Conservation (phyloP, 2,329 filamentous ascomycete genomes). For the Claviceps pusilla region DNA sequence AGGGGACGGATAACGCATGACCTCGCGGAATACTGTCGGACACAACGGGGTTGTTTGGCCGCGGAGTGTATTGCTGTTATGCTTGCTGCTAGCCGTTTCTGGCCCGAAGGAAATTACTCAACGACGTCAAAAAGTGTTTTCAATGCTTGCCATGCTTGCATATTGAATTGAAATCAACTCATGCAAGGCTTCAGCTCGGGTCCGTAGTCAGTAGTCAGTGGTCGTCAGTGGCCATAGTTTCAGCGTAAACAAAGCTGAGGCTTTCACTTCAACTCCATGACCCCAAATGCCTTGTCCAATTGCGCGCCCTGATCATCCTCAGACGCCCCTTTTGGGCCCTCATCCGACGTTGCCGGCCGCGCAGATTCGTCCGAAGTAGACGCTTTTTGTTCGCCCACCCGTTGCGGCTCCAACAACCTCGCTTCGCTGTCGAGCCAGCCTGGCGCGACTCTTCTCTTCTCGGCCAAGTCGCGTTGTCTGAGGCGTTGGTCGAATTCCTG, state of each 20-base stretch:
- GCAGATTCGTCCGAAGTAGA: slow-evolving; percentile 4
- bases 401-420: slow-evolving; percentile 53
- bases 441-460: slow-evolving; percentile 66
- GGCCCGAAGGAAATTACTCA: background rate
- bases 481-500: slow-evolving; percentile 55
- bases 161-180: background rate
- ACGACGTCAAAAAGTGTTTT: background rate
- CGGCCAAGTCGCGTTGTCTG: slow-evolving; percentile 51
- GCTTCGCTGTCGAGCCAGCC: slow-evolving; percentile 68
- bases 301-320: slow-evolving; percentile 36
- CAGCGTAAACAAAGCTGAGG: background rate
- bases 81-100: background rate
- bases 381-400: slow-evolving; percentile 20
- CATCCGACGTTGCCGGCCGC: slow-evolving; percentile 3
- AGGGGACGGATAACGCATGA: too few species aligned
- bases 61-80: too few species aligned
- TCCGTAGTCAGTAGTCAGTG: background rate
- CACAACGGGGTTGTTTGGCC: too few species aligned
- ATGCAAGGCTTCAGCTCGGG: background rate
- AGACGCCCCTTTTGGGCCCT: slow-evolving; percentile 2
- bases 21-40: too few species aligned
- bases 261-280: slow-evolving; percentile 21
- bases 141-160: background rate
- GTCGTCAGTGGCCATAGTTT: background rate
- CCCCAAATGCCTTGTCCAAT: slow-evolving; percentile 43